Evolutionary conservation across 768 basidiomycete species (phyloP).

Genomic region (Psilocybe cyanescens): DNA sequence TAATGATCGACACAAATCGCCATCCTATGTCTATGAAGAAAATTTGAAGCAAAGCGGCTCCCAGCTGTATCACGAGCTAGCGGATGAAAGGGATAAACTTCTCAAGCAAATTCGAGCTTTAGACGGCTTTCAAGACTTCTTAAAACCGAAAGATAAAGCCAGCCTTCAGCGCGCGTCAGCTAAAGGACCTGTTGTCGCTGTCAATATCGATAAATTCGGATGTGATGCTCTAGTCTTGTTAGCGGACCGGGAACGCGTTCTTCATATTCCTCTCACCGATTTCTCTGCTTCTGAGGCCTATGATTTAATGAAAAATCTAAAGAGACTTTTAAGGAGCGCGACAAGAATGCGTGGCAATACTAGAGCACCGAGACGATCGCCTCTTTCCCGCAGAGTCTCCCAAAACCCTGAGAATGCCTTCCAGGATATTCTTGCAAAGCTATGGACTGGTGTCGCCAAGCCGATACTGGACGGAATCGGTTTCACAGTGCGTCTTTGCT

Average conservation of each 20-base stretch:
- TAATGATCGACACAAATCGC: too few relatives aligned
- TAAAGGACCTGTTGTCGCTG: conserved; percentile 19
- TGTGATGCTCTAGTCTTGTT: conserved; percentile 25
- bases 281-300: conserved; percentile 15
- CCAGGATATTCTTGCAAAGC: conserved; percentile 7
- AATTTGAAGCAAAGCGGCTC: conserved; percentile 1
- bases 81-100: conserved; percentile 19
- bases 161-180: conserved; percentile 7
- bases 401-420: background rate
- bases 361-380: background rate
- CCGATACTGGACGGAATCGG: conserved; percentile 15
- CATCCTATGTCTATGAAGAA: background rate
- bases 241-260: background rate
- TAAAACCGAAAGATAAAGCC: conserved; percentile 12
- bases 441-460: conserved; percentile 16
- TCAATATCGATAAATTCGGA: conserved; percentile 17
- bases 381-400: background rate
- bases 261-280: conserved; percentile 15
- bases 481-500: background rate
- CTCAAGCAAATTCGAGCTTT: conserved; percentile 18
- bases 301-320: background rate
- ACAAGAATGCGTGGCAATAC: background rate
- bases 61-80: conserved; percentile 15
- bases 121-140: conserved; percentile 21
- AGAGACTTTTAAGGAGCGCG: background rate